Base-by-base conservation (phyloP, 2,329 filamentous ascomycete genomes). In the Botryotinia globosa region DNA sequence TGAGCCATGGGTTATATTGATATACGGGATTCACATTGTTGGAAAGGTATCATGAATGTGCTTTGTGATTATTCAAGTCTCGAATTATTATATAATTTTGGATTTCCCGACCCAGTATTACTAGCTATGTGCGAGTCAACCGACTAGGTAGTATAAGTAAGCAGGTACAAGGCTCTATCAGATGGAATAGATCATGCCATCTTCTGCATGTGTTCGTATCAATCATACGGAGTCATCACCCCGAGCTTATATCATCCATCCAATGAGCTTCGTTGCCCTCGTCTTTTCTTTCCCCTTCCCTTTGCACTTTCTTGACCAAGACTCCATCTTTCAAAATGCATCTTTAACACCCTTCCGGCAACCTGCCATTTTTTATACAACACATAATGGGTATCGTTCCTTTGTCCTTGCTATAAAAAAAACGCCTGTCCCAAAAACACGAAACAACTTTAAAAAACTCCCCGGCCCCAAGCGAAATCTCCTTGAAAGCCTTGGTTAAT, bases 401-500 rank as follows among this genome's bases (percentile, higher is more conserved):
- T 72, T 54, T 44, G 42, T 68, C 73, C 69, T 73, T 59, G 59
- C 44, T 58, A 16, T n/a, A 56, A 63, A 69, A 77, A 77, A 69
- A 77, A 77, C 75, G 72, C 76, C 75, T 9, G 18, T 56, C 48
- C 25, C n/a, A 32, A 56, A 56, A 78, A 78, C 14, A 37, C 37
- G 34, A 37, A 22, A 37, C 32, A 34, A 51, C 32, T 32, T 72
- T 59, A 72, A 58, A 67, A 74, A 14, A 75, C 77, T 45, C 69
- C 73, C 44, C 56, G 64, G 32, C 74, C 75, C 79, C 78, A 80
- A 54, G 73, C 76, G 73, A 91, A 91, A 1, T 90, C 88, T 6
- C 86, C 88, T 3, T 79, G 84, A 77, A 92, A 92, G 0, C 90
- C 90, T n/a, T 87, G 86, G 70, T 92, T 91, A 51, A 94, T 78